Evolutionary conservation across 192 early-diverging fungal species (phyloP), one percentile per base, ranked within the genome.

Genomic region (Kickxella alabastrina): DNA sequence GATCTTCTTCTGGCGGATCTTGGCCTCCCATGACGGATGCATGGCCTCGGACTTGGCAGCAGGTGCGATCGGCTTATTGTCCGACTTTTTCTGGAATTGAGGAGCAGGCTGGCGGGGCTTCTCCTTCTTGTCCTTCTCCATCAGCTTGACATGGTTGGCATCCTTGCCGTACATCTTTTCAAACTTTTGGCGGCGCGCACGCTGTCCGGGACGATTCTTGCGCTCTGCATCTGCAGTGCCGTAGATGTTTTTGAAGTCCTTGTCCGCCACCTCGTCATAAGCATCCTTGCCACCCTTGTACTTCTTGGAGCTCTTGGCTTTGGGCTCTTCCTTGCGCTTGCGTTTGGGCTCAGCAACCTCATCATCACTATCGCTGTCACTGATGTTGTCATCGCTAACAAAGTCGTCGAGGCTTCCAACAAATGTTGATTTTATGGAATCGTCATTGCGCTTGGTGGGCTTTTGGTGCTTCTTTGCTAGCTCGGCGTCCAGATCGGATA

Each of bases 141-240:
- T 26, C 38, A 77, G 50, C 65, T 80, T 80, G 31, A 82, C 49
- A 26, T 82, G 81, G 59, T 82, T 82, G 9, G 81, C 81, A 10
- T 82, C 81, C 13, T 77, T 54, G 32, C 81, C 81, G 43, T 62
- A 82, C 47, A 65, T 64, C 18, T 63, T 43, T 49, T 80, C 81
- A 15, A 70, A 73, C 73, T 58, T 49, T 29, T 46, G 40, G 22
- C 73, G 66, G 34, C 79, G 62, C 34, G 70, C 78, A n/a, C 74
- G 61, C 59, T 82, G 81, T 6, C 81, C 81, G 32, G 76, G 72
- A 7, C 81, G 76, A 41, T 82, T 82, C 73, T 80, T 82, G 25
- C 21, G 24, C 39, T 55, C 57, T 18, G 41, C 38, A 24, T 42
- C 50, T 49, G 39, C 64, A 2, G 25, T 13, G 31, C 75, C 69